These are phyloP conservation scores for Lepidium aucheri DNA, from an alignment of 345 rosid species.

Conservation along the genomic window DNA sequence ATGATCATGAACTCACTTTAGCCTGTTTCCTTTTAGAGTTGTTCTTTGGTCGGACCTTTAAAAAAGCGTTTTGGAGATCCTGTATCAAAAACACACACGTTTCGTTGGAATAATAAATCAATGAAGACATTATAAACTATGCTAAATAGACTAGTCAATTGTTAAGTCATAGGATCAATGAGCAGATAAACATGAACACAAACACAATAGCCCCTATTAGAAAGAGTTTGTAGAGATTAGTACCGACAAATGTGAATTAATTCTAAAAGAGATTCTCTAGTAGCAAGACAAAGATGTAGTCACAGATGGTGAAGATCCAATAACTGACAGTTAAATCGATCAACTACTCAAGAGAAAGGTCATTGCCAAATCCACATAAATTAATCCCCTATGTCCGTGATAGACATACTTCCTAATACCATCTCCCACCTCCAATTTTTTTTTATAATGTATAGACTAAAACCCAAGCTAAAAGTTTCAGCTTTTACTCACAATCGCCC, in stretches of 20 bases:
- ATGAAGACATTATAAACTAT: background rate
- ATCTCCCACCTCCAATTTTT: background rate
- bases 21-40: slow-evolving; percentile 26
- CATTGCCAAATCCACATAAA: background rate
- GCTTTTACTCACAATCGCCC: background rate
- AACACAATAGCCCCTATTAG: background rate
- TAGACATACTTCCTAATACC: background rate
- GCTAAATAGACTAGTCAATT: background rate
- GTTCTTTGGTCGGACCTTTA: slow-evolving; percentile 28
- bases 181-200: background rate
- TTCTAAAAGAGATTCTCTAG: background rate
- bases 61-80: slow-evolving; percentile 28
- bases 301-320: background rate
- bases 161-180: background rate
- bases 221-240: background rate
- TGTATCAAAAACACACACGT: slow-evolving; percentile 5
- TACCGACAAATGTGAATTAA: background rate
- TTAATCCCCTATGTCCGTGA: background rate
- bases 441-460: background rate
- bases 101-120: background rate
- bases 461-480: background rate
- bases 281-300: background rate
- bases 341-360: background rate
- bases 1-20: slow-evolving; percentile 11
- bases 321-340: background rate